Base-by-base conservation (phyloP, 2,329 filamentous ascomycete species). In the Apiospora saccharicola region DNA sequence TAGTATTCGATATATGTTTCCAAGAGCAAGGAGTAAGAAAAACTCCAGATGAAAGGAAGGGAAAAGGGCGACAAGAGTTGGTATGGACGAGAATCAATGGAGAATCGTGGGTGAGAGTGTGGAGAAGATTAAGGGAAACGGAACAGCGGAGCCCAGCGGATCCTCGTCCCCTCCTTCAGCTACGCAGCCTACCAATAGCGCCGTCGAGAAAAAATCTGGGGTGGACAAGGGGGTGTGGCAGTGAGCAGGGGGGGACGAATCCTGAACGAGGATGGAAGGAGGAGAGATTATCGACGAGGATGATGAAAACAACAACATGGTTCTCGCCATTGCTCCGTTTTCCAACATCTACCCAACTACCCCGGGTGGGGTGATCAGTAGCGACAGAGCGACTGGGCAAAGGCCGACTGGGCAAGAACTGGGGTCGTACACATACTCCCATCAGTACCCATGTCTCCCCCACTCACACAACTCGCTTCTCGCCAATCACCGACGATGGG, bases 121-220 rank as follows among this genome's bases (percentile, higher is more conserved):
- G 72, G 74, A 75, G 72, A 74, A 69, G 73, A 76, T 70, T 72
- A 75, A 74, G 74, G 78, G 76, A 78, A 78, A 78, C 75, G 76
- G 77, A 78, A 74, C 57, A 41, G 57, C 57, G 57, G 57, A 64
- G 34, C 57, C 72, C 75, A 41, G 68, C 68, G 68, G 68, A 53
- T 53, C 68, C 46, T 14, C 19, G 68, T 43, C 47, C 7, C 24
- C 47, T 34, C 49, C 37, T n/a, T 73, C 75, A 64, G 57, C 57
- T 64, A 73, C 74, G 73, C 73, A 74, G 72, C 68, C 71, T 75
- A 72, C 74, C 75, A 76, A 75, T 75, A 72, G 71, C 47, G 75
- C 72, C 72, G 69, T 57, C n/a, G 73, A 72, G 74, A 46, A 75
- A 75, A 71, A 77, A 76, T 76, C 75, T 71, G 75, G 75, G 75